phyloP scores from a whole-genome alignment of 148 eudicot species.

The Simmondsia chinensis region DNA sequence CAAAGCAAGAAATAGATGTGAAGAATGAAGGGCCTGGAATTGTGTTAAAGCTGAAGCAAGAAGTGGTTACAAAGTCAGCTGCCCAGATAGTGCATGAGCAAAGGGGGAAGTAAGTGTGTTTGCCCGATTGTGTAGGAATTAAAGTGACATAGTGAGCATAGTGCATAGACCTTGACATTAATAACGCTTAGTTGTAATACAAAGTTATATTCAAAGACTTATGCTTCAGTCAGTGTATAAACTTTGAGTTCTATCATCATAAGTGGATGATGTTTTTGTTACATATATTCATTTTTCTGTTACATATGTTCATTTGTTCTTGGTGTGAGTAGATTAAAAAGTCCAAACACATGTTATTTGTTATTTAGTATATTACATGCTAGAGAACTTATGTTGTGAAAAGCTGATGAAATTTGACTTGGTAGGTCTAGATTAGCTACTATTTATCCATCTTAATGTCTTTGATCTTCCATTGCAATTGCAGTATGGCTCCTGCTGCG shows the following conservation, averaged over 20 bases:
- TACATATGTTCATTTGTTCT: too few relatives aligned
- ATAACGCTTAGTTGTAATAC: too few relatives aligned
- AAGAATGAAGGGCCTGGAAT: constrained; percentile 37
- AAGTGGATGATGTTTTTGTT: too few relatives aligned
- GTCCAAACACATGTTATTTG: neutral
- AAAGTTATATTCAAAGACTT: too few relatives aligned
- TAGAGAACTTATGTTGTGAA: too few relatives aligned
- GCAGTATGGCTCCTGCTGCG: constrained; percentile 85
- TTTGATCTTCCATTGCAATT: constrained; percentile 4
- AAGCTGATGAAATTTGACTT: neutral
- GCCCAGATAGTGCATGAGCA: constrained; percentile 87
- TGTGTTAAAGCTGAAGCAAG: constrained; percentile 69
- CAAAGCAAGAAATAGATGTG: constrained; percentile 28
- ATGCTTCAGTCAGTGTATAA: too few relatives aligned
- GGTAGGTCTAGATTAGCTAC: neutral
- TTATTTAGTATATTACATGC: too few relatives aligned
- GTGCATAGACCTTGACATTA: too few relatives aligned
- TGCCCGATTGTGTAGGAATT: neutral
- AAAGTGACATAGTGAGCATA: too few relatives aligned
- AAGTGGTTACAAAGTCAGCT: constrained; percentile 65
- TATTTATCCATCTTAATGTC: neutral
- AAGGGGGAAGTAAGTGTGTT: constrained; percentile 50
- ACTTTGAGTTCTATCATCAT: too few relatives aligned
- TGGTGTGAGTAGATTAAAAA: neutral
- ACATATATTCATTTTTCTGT: too few relatives aligned